Evolutionary conservation across 2,329 filamentous ascomycete genomes (phyloP).

Genomic region (Pezicula radicicola): DNA sequence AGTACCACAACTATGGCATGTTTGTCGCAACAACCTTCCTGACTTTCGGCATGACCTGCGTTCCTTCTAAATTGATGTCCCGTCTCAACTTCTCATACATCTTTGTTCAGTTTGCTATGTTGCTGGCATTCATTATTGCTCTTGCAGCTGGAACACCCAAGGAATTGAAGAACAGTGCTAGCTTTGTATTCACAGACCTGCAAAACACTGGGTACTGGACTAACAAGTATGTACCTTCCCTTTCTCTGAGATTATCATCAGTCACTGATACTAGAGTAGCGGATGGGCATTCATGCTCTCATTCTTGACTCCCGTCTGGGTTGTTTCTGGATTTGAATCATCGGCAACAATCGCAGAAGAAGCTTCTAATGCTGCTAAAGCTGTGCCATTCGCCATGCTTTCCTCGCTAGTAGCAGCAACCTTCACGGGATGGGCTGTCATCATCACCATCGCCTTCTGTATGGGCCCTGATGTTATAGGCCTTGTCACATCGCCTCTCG

Average conservation of each 20-base stretch:
- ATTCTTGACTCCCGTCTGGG: slow-evolving; percentile 28
- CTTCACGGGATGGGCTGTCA: slow-evolving; percentile 51
- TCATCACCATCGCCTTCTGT: slow-evolving; percentile 54
- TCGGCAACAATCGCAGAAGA: slow-evolving; percentile 29
- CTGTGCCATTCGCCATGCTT: slow-evolving; percentile 30
- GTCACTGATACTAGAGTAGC: slow-evolving; percentile 2
- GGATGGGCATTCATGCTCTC: slow-evolving; percentile 30
- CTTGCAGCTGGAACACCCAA: slow-evolving; percentile 25
- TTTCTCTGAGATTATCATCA: background rate
- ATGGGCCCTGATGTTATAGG: slow-evolving; percentile 44
- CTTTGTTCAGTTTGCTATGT: slow-evolving; percentile 26
- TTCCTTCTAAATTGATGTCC: slow-evolving; percentile 21
- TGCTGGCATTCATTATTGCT: slow-evolving; percentile 24
- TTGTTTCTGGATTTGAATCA: slow-evolving; percentile 29
- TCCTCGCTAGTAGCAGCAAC: slow-evolving; percentile 22
- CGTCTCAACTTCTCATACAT: slow-evolving; percentile 28
- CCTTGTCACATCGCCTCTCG: slow-evolving; percentile 44
- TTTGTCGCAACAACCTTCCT: slow-evolving; percentile 25
- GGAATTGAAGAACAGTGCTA: slow-evolving; percentile 21
- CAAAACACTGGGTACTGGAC: slow-evolving; percentile 27
- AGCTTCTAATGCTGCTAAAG: slow-evolving; percentile 26
- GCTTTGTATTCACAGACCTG: slow-evolving; percentile 26
- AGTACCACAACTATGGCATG: slow-evolving; percentile 29
- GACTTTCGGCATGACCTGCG: slow-evolving; percentile 29
- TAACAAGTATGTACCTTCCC: slow-evolving; percentile 12